A percentile compares a stretch with the other conserved stretches of the same genome.
Evolutionary conservation across 768 basidiomycete genomes (phyloP).

Genomic region (Butyriboletus loyo): DNA sequence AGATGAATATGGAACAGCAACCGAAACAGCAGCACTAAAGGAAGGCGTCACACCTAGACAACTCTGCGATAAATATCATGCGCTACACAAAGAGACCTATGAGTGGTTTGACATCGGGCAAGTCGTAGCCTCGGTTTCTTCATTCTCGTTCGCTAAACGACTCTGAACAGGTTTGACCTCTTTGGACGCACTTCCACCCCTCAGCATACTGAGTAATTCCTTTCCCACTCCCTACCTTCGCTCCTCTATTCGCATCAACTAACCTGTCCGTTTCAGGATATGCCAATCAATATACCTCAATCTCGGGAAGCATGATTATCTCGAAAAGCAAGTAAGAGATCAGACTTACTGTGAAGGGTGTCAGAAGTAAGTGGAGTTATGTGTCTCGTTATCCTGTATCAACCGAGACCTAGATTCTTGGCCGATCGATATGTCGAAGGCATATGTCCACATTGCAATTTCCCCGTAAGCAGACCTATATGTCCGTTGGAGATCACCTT

Average conservation of each 20-base stretch:
- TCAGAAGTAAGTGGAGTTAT: constrained; percentile 52
- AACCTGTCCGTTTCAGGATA: constrained; percentile 50
- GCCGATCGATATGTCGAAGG: constrained; percentile 98
- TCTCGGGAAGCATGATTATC: constrained; percentile 69
- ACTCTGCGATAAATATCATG: constrained; percentile 89
- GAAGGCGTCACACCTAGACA: constrained; percentile 76
- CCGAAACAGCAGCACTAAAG: constrained; percentile 94
- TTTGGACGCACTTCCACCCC: constrained; percentile 95
- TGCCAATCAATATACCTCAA: constrained; percentile 87
- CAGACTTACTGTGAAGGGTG: constrained; percentile 96
- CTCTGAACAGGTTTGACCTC: constrained; percentile 72
- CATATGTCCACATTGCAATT: constrained; percentile 91
- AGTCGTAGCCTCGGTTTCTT: constrained; percentile 12
- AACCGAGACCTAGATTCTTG: constrained; percentile 59
- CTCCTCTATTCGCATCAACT: neutral
- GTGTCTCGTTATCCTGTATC: constrained; percentile 5
- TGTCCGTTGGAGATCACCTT: neutral
- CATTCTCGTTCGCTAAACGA: neutral
- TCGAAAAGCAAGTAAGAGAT: constrained; percentile 82
- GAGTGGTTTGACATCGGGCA: constrained; percentile 97
- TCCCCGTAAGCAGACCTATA: constrained; percentile 50
- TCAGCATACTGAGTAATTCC: constrained; percentile 77
- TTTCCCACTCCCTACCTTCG: neutral
- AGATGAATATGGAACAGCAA: constrained; percentile 99
- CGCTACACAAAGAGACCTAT: constrained; percentile 88